Base-by-base conservation (phyloP, 805 yeast species). In the Zygotorulaspora chibaensis region DNA sequence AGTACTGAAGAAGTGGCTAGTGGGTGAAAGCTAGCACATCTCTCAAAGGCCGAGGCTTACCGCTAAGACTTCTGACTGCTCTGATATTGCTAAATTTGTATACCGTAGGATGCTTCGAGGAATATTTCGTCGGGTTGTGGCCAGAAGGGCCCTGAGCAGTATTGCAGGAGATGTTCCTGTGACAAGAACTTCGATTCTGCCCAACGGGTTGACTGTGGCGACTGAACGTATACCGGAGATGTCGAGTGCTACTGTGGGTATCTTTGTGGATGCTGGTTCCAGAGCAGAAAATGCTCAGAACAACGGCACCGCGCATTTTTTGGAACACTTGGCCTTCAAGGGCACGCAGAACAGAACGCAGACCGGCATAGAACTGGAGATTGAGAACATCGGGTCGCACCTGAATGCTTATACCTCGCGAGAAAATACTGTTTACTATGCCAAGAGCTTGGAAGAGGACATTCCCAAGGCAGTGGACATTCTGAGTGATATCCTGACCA, bases 201-300 rank as follows among this genome's bases (percentile, higher is more conserved):
- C 83, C n/a, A 93, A 93, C 63, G 99, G 99, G 2, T 69, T 93
- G 36, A 91, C 97, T 0, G 96, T 91, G 33, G 99, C 98, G 44
- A 78, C 95, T 38, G 98, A 93, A 64, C 61, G 75, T 36, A 80
- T 86, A 63, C 98, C 98, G 9, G 83, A 85, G 51, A 83, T 95
- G 7, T 76, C 84, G 56, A 89, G 97, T 36, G 98, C 99, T 50
- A 93, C 99, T 1, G 96, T 93, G 11, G 99, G 98, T 2, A 91
- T 93, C 45, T 95, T 96, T 91, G 89, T 93, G 51, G 96, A 93
- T 68, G 96, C 99, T 34, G 99, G 99, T 2, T 90, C 97, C 2
- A 76, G 99, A 51, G 98, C 98, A 3, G 99, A 93, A 68, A 84
- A 81, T 58, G 73, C 74, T 38, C 80, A 86, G 59, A 76, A 76